Evolutionary conservation across 2,329 filamentous ascomycete species (phyloP), one percentile per base, ranked within the genome.

Genomic region (Pestalotiopsis fici): DNA sequence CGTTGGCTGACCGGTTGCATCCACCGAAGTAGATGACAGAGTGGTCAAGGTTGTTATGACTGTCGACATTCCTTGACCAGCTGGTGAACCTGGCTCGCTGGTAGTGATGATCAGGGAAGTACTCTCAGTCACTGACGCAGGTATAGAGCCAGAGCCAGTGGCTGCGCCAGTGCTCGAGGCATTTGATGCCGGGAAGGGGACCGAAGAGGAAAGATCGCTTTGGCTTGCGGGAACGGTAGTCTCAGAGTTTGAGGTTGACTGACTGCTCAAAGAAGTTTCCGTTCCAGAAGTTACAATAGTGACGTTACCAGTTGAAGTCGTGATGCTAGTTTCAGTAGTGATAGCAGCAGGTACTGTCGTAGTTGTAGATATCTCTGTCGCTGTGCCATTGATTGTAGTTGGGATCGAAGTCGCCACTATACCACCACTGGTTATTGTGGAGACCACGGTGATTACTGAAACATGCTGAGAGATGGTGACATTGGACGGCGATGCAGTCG

Each of bases 391-490:
- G 27, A 43, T 37, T 4, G 50, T 23, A 9, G 43, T 64, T 11
- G 63, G 63, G 43, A 65, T 3, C 13, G 54, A 39, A 28, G 56
- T n/a, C 15, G 67, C 66, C 28, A 64, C 57, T 27, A 64, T 63
- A 13, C 66, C 60, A 15, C 31, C 67, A 50, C 57, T 64, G n/a
- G 35, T 18, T 13, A 64, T 66, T 15, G 63, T 60, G 12, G 59
- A 31, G 11, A 64, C n/a, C 5, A 59, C 55, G 1, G 64, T 66
- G 21, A 50, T 15, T 23, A 25, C 54, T 15, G 61, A 54, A 27
- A 61, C 25, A 23, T 39, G 25, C 23, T 31, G 31, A 18, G 35
- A 31, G 4, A 28, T 59, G 9, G 59, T 68, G 4, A 7, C 39
- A 59, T 60, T 66, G 39, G n/a, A n/a, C 18, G 25, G 7, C 18